Evolutionary conservation across 2,329 filamentous ascomycete genomes (phyloP), one percentile per base, ranked within the genome.

Genomic region (Karstenula rhodostoma): DNA sequence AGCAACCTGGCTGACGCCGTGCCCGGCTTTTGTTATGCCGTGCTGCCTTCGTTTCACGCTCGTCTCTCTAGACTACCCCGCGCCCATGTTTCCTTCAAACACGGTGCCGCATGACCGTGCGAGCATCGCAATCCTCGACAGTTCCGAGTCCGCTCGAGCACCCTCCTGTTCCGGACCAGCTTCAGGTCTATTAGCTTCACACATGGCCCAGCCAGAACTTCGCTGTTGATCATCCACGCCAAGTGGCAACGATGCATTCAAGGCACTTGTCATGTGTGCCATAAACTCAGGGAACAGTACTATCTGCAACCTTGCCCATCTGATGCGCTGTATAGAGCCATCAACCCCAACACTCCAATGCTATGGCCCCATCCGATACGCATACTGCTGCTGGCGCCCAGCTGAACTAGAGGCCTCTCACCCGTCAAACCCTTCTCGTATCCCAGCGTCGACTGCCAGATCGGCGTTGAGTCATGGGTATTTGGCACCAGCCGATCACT

Each of bases 371-470:
- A 52, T n/a, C 25, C 22, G 8, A 52, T 22, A n/a, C 23, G 10
- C 49, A 27, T 6, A 12, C 7, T 42, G 4, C 22, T 52, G n/a
- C 49, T 22, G 22, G 4, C 9, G 22, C 33, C 49, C 19, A 27
- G 19, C 32, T 40, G 35, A 27, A 40, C 13, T 8, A 8, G 15
- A 6, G 49, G 32, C 13, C 15, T 46, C 15, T 46, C 23, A 1
- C 52, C 52, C 40, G 25, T 55, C 37, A 55, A 44, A 15, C 23
- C 25, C 37, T 58, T 58, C n/a, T 25, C 17, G 27, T 52, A 58
- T 2, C 56, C 56, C 48, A 58, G 29, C 37, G 56, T 58, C 49
- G 37, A 32, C 19, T 47, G 40, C 56, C 56, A 58, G 44, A 53
- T 40, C 10, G 56, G 56, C 17, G 37, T 53, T 22, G 33, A 40